These are phyloP conservation scores for Sutorius eximius DNA, from an alignment of 1,284 basidiomycete species.

Conservation along the genomic window DNA sequence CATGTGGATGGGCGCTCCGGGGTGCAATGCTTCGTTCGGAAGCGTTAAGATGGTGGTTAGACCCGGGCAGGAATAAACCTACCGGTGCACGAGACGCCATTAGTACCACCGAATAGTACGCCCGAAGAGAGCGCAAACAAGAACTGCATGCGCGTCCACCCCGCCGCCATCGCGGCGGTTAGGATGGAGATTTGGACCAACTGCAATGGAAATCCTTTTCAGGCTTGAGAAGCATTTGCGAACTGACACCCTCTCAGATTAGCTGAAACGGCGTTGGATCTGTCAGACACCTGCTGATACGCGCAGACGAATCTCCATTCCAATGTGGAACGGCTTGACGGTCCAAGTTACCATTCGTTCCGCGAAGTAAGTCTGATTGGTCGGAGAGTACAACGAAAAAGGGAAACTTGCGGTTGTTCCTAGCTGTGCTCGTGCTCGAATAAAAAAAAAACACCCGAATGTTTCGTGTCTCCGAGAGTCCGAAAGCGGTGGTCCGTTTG, in stretches of 20 bases:
- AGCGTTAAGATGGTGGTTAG: constrained; percentile 7
- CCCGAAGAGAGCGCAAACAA: constrained; percentile 25
- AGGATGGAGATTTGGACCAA: constrained; percentile 24
- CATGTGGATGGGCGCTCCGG: constrained; percentile 10
- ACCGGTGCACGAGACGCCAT: constrained; percentile 11
- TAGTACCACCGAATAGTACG: constrained; percentile 23
- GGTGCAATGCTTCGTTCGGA: constrained; percentile 5
- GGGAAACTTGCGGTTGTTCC: constrained; percentile 8
- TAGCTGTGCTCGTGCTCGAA: not conserved
- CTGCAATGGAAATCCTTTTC: not conserved
- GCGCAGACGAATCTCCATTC: constrained; percentile 5
- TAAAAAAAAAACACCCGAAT: not conserved
- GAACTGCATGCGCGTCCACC: constrained; percentile 10
- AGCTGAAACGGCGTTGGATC: constrained; percentile 22
- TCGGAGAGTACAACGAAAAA: constrained; percentile 14
- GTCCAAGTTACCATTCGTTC: not conserved
- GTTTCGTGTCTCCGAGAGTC: constrained; percentile 8
- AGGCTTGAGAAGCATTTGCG: not conserved
- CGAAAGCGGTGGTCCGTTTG: constrained; percentile 4
- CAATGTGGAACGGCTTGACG: not conserved
- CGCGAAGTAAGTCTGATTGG: constrained; percentile 6
- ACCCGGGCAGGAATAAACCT: constrained; percentile 4
- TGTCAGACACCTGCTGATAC: not conserved
- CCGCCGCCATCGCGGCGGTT: constrained; percentile 32
- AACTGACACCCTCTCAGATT: constrained; percentile 15